These are phyloP conservation scores for Claviceps pazoutovae DNA, from an alignment of 2,329 filamentous ascomycete genomes.

Conservation along the genomic window DNA sequence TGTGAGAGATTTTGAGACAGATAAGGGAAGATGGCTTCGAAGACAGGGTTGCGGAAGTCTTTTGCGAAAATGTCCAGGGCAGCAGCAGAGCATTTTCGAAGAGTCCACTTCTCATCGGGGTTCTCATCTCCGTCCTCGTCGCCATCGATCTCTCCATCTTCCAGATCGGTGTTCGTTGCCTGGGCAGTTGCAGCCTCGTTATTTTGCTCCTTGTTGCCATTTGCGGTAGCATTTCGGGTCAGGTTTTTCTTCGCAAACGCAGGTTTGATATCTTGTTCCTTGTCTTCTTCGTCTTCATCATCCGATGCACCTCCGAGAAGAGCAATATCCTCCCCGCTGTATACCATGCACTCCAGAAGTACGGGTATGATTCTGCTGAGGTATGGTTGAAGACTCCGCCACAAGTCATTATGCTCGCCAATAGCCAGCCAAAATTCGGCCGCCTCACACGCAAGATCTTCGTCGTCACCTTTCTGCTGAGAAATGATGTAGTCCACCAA, in stretches of 20 bases:
- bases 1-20: conserved; percentile 81
- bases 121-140: conserved; percentile 66
- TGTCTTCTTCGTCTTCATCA: conserved; percentile 85
- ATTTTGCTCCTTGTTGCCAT: conserved; percentile 20
- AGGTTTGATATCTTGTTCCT: conserved; percentile 81
- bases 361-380: conserved; percentile 79
- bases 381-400: conserved; percentile 61
- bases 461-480: conserved; percentile 78
- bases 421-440: conserved; percentile 96
- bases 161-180: conserved; percentile 50
- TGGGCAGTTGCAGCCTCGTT: conserved; percentile 26
- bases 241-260: conserved; percentile 62
- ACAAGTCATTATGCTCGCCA: conserved; percentile 72
- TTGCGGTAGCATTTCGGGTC: conserved; percentile 46
- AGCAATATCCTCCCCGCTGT: conserved; percentile 84
- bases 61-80: conserved; percentile 87
- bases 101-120: conserved; percentile 85
- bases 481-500: conserved; percentile 86
- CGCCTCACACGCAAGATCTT: conserved; percentile 83
- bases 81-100: conserved; percentile 92
- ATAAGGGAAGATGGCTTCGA: conserved; percentile 84
- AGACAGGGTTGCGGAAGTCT: conserved; percentile 78
- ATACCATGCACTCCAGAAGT: conserved; percentile 87
- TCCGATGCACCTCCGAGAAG: conserved; percentile 71
- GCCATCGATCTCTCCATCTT: conserved; percentile 79